phyloP scores from a whole-genome alignment of 257 asterid genomes.

The Leonotis leonurus region DNA sequence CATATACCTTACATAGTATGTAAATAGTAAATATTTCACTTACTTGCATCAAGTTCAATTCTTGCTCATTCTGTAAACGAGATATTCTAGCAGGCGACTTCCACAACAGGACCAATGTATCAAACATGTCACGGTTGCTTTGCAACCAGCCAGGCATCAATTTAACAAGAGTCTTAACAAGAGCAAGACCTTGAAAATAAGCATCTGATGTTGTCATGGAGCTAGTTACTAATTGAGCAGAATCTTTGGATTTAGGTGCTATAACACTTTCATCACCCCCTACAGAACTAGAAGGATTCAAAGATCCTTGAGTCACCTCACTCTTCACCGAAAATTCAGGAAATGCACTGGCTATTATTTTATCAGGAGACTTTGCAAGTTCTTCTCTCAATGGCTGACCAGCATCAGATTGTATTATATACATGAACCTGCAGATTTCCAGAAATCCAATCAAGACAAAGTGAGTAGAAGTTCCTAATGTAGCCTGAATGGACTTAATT shows the following conservation, averaged over 20 bases:
- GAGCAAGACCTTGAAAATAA: constrained; percentile 94
- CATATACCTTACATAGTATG: background rate
- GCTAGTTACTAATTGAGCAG: constrained; percentile 42
- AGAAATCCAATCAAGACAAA: constrained; percentile 20
- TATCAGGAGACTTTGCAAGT: constrained; percentile 95
- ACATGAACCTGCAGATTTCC: constrained; percentile 72
- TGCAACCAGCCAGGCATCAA: constrained; percentile 98
- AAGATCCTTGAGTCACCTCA: constrained; percentile 62
- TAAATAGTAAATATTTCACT: constrained; percentile 27
- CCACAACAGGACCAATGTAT: constrained; percentile 83
- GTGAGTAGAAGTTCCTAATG: constrained; percentile 13
- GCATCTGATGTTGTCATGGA: constrained; percentile 65
- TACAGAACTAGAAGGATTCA: constrained; percentile 42
- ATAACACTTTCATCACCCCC: constrained; percentile 48
- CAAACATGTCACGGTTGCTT: constrained; percentile 75
- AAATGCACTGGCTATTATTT: constrained; percentile 88
- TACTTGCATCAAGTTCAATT: constrained; percentile 86
- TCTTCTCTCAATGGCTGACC: constrained; percentile 99
- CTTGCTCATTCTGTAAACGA: constrained; percentile 91
- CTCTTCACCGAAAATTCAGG: constrained; percentile 56
- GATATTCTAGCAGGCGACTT: constrained; percentile 82
- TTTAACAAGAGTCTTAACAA: constrained; percentile 85
- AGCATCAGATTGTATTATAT: constrained; percentile 91
- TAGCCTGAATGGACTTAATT: constrained; percentile 4
- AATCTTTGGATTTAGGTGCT: constrained; percentile 59